These are phyloP conservation scores for sweet orange (Citrus sinensis) DNA, from an alignment of 345 rosid species.

Conservation along the genomic window DVS_A1.0 CM039162.1:18383001-18383500, in stretches of 20 bases:
- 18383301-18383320: background rate
- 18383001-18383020: background rate
- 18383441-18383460: background rate
- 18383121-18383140: background rate
- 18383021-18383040: background rate
- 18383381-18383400: background rate
- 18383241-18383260: background rate
- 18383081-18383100: too few species aligned
- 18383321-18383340: background rate
- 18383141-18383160: too few species aligned
- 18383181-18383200: background rate
- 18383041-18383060: background rate
- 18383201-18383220: background rate
- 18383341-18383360: background rate
- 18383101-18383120: background rate
- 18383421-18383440: background rate
- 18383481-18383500: background rate
- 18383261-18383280: background rate
- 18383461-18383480: background rate
- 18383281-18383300: background rate
- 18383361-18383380: background rate
- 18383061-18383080: background rate
- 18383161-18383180: too few species aligned
- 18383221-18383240: background rate
- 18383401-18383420: background rate